phyloP scores from a whole-genome alignment of 306 rosid genomes.

The Glycine tomentella region DNA sequence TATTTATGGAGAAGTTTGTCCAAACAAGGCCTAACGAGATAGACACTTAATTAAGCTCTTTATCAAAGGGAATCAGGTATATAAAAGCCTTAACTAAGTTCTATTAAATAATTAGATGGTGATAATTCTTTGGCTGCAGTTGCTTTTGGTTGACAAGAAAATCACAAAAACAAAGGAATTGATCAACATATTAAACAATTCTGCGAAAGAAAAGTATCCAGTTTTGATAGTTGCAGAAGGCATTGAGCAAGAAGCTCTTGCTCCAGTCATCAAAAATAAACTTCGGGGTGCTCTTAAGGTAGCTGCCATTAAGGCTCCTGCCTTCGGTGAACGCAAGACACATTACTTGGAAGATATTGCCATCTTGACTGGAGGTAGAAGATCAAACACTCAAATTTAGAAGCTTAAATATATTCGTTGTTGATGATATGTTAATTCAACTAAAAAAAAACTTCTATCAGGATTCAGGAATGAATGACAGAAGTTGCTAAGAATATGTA shows the following conservation, averaged over 20 bases:
- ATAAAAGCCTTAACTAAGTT: background rate
- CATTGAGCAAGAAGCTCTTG: conserved; percentile 83
- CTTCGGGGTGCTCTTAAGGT: conserved; percentile 82
- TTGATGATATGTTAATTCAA: too few species aligned
- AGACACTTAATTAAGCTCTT: background rate
- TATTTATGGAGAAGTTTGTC: background rate
- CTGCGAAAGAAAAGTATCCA: conserved; percentile 81
- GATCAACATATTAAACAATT: conserved; percentile 76
- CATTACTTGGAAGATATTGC: conserved; percentile 91
- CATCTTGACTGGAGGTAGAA: conserved; percentile 93
- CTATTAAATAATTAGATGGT: conserved; percentile 46
- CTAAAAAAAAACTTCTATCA: background rate
- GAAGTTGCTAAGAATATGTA: conserved; percentile 14
- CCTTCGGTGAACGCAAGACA: conserved; percentile 91
- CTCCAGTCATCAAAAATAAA: conserved; percentile 91
- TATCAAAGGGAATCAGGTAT: background rate
- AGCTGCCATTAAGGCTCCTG: conserved; percentile 92
- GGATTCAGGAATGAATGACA: background rate
- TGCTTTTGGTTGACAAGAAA: conserved; percentile 83
- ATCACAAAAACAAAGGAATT: conserved; percentile 79
- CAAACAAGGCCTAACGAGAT: background rate
- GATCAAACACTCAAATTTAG: conserved; percentile 39
- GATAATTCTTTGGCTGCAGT: conserved; percentile 67
- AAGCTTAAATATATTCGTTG: too few species aligned
- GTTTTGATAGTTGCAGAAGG: conserved; percentile 88